Base-by-base conservation (phyloP, 2,329 filamentous ascomycete genomes). In the Fusarium sp. region DNA sequence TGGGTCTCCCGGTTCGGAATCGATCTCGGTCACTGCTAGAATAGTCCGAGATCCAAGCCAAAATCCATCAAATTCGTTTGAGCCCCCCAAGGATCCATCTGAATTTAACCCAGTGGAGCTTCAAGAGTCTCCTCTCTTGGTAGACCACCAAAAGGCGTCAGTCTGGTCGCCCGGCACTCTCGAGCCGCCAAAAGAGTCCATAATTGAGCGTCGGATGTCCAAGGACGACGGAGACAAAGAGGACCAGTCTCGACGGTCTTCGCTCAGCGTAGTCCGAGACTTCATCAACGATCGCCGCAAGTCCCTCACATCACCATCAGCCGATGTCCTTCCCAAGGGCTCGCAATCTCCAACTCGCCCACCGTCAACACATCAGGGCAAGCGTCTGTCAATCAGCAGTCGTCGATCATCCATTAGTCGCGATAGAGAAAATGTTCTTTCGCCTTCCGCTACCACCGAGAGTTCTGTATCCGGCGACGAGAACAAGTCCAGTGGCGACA, bases 21-120 rank as follows among this genome's bases (percentile, higher is more conserved):
- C 93, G 1, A 89, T 97, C n/a, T 94, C 94, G 47, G 94, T 97
- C 13, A 96, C 92, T 20, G 93, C 94, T 51, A 89, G 91, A 54
- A 97, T 97, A 68, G 84, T 97, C 40, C 89, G 93, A 49, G 91
- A 92, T 70, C 83, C 86, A 13, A 78, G 77, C 22, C 82, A 86
- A 34, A 78, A 78, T 22, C 80, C 81, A 44, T 78, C 80, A 8
- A 81, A 78, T 62, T 77, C 78, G 22, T 75, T 82, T 3, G 85
- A 87, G 20, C 72, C 78, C 4, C 79, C 78, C 4, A 80, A 77
- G 40, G 83, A 84, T 53, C 74, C 77, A 20, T 78, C 76, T 4
- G 86, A 88, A 20, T 85, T 82, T 65, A 78, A 76, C 40, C 82
- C 83, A 8, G 68, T 87, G 41, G 85, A 89, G 20, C 78, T 90